phyloP scores from a whole-genome alignment of 768 basidiomycete species.

The Xanthoconium stramineum region DNA sequence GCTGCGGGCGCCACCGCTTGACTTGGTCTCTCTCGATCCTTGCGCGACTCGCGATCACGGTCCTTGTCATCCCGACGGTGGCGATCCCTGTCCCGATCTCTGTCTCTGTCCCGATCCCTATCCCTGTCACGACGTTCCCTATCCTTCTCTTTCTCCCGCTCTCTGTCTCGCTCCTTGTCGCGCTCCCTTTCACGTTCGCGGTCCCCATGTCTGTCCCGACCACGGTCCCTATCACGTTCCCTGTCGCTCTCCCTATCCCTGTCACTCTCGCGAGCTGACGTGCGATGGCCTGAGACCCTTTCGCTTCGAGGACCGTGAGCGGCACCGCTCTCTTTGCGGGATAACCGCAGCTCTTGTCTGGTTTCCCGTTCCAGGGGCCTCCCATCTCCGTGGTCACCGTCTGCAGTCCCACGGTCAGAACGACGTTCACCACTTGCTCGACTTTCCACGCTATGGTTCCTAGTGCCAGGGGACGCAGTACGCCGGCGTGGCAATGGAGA shows the following conservation, averaged over 20 bases:
- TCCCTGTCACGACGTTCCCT: slow-evolving; percentile 39
- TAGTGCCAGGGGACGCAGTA: slow-evolving; percentile 63
- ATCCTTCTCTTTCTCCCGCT: slow-evolving; percentile 41
- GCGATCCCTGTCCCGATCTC: slow-evolving; percentile 40
- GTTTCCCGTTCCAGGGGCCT: slow-evolving; percentile 51
- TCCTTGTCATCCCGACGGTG: slow-evolving; percentile 62
- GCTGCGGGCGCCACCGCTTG: slow-evolving; percentile 34
- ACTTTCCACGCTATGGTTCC: slow-evolving; percentile 70
- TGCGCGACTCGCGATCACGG: slow-evolving; percentile 59
- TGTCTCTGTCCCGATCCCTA: slow-evolving; percentile 50
- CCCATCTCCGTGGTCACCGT: slow-evolving; percentile 48
- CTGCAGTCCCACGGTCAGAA: slow-evolving; percentile 46
- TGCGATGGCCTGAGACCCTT: slow-evolving; percentile 43
- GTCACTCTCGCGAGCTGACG: slow-evolving; percentile 29
- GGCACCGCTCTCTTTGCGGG: slow-evolving; percentile 44
- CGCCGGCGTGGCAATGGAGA: slow-evolving; percentile 57
- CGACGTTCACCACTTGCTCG: slow-evolving; percentile 67
- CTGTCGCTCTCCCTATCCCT: slow-evolving; percentile 45
- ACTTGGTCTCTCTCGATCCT: slow-evolving; percentile 50
- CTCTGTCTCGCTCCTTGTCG: slow-evolving; percentile 37
- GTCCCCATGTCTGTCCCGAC: slow-evolving; percentile 45
- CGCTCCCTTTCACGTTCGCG: slow-evolving; percentile 47
- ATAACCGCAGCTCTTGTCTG: slow-evolving; percentile 43
- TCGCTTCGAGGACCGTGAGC: slow-evolving; percentile 53
- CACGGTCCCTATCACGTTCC: slow-evolving; percentile 47